These are phyloP conservation scores for Thraustotheca clavata DNA, from an alignment of 352 stramenopile genomes.

Conservation along the genomic window DNA sequence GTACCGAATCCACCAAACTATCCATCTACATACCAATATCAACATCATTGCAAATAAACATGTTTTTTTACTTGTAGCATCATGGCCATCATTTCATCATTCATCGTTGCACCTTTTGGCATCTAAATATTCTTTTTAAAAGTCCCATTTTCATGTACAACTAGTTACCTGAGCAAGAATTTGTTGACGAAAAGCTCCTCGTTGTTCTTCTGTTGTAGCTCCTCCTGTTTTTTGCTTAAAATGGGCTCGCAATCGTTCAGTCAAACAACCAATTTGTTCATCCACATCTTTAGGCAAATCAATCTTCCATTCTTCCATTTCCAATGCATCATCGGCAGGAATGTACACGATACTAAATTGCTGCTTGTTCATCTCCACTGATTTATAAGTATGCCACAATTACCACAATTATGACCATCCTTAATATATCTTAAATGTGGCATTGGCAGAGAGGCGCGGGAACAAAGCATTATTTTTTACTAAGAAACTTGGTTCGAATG, in stretches of 20 bases:
- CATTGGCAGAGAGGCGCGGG: too few species aligned
- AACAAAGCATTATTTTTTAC: too few species aligned
- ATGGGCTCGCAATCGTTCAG: slow-evolving; percentile 65
- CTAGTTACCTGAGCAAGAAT: slow-evolving; percentile 40
- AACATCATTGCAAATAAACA: background rate
- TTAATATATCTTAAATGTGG: too few species aligned
- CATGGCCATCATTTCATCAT: slow-evolving; percentile 74
- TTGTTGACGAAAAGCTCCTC: slow-evolving; percentile 77
- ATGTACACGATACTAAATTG: slow-evolving; percentile 72
- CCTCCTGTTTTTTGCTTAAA: slow-evolving; percentile 46
- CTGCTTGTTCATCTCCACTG: slow-evolving; percentile 13
- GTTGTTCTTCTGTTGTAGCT: slow-evolving; percentile 35
- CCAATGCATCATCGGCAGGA: slow-evolving; percentile 37
- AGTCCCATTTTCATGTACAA: background rate
- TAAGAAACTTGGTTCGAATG: too few species aligned
- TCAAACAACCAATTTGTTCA: slow-evolving; percentile 69
- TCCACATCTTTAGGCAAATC: slow-evolving; percentile 64
- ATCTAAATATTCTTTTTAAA: slow-evolving; percentile 23
- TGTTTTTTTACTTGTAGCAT: slow-evolving; percentile 56
- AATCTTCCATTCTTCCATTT: slow-evolving; percentile 70
- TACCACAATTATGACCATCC: too few species aligned
- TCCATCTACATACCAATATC: slow-evolving; percentile 48
- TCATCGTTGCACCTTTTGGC: slow-evolving; percentile 48
- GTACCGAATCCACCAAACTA: slow-evolving; percentile 79
- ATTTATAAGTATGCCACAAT: background rate